These are phyloP conservation scores for Phytophthora chlamydospora DNA, from an alignment of 352 stramenopile species.

Conservation along the genomic window DNA sequence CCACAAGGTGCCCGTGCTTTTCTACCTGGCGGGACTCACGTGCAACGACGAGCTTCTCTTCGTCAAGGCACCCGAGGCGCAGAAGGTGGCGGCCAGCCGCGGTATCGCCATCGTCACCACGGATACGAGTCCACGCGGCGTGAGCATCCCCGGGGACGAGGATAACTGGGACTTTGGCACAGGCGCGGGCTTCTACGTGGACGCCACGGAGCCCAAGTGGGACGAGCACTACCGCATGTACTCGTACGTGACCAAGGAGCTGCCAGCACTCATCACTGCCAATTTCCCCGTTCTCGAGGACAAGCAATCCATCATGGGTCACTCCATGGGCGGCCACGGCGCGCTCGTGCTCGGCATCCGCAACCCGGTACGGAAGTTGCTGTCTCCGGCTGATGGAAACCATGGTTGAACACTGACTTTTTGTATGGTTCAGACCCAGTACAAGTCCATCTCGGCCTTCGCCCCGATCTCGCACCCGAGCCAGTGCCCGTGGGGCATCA, in stretches of 20 bases:
- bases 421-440: slow-evolving; percentile 60
- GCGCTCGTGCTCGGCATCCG: slow-evolving; percentile 95
- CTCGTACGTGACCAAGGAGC: slow-evolving; percentile 96
- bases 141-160: slow-evolving; percentile 93
- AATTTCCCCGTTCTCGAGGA: slow-evolving; percentile 89
- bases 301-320: slow-evolving; percentile 93
- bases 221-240: slow-evolving; percentile 97
- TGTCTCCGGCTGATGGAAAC: not conserved
- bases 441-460: slow-evolving; percentile 96
- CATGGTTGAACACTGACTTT: slow-evolving; percentile 5
- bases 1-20: slow-evolving; percentile 89
- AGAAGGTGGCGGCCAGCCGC: slow-evolving; percentile 88
- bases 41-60: slow-evolving; percentile 97
- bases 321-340: slow-evolving; percentile 98
- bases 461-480: slow-evolving; percentile 96
- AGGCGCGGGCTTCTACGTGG: slow-evolving; percentile 97
- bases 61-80: slow-evolving; percentile 93
- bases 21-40: slow-evolving; percentile 97
- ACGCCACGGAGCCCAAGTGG: slow-evolving; percentile 95
- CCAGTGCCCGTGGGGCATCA: slow-evolving; percentile 97
- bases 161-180: slow-evolving; percentile 97
- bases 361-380: slow-evolving; percentile 57
- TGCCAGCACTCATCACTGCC: slow-evolving; percentile 89
- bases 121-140: slow-evolving; percentile 95
- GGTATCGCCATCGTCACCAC: slow-evolving; percentile 95